These are phyloP conservation scores for Dryas integrifolia DNA, from an alignment of 331 rosid species.

Conservation along the genomic window DNA sequence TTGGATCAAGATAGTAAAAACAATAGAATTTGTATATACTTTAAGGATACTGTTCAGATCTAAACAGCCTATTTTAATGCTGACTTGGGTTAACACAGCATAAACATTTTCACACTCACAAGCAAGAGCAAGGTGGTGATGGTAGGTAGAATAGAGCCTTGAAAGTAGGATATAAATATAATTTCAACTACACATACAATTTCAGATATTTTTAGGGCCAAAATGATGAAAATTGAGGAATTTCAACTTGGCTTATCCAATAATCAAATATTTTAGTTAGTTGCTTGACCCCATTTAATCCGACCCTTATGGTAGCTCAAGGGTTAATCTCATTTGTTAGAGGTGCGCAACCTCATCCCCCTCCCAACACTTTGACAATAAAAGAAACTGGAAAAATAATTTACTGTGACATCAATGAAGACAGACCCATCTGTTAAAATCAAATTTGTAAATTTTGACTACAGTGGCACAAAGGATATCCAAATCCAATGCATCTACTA, in stretches of 20 bases:
- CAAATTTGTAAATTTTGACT: not conserved
- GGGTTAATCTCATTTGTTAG: not conserved
- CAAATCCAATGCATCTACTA: constrained; percentile 1
- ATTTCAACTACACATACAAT: not conserved
- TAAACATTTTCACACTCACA: not conserved
- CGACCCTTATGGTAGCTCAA: constrained; percentile 18
- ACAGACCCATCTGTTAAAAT: not conserved
- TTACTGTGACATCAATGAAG: not conserved
- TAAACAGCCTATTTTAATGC: not conserved
- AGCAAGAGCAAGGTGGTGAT: not conserved
- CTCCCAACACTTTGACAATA: too few relatives aligned
- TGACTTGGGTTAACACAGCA: not conserved
- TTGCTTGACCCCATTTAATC: constrained; percentile 6
- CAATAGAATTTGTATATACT: too few relatives aligned
- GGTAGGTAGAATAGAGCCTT: not conserved
- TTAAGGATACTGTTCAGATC: not conserved
- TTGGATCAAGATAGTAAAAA: not conserved
- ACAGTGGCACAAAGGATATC: not conserved
- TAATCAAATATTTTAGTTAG: not conserved
- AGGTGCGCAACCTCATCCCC: not conserved
- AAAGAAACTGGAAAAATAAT: not conserved
- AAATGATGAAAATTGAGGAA: not conserved
- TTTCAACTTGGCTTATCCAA: not conserved
- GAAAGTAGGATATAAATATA: not conserved
- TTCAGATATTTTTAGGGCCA: not conserved